Evolutionary conservation across 1,139 yeast genomes (phyloP).

Genomic region (Geotrichum restrictum): DNA sequence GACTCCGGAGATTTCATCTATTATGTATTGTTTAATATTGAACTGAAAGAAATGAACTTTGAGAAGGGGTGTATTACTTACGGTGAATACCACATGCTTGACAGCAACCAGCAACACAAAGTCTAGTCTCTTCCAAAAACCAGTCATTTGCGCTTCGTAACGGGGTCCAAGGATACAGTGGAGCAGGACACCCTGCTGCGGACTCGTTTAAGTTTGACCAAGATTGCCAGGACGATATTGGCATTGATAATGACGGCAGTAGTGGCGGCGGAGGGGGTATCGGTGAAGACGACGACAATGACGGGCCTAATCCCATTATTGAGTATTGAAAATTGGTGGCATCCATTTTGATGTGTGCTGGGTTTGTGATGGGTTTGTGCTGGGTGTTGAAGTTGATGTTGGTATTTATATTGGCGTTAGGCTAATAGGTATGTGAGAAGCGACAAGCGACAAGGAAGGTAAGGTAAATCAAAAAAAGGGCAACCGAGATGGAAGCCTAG

Average conservation of each 20-base stretch:
- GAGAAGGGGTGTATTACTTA: conserved; percentile 10
- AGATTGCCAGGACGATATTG: neutral
- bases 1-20: conserved; percentile 13
- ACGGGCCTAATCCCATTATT: too few species aligned
- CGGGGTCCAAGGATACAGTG: conserved; percentile 16
- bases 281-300: too few species aligned
- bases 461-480: too few species aligned
- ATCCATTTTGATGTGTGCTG: too few species aligned
- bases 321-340: too few species aligned
- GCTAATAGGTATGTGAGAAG: neutral
- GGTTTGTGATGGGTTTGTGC: too few species aligned
- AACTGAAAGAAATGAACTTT: neutral
- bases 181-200: conserved; percentile 16
- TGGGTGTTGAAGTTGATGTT: too few species aligned
- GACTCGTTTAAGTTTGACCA: conserved; percentile 16
- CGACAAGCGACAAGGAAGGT: neutral
- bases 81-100: conserved; percentile 18
- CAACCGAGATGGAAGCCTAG: too few species aligned
- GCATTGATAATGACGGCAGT: neutral
- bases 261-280: too few species aligned
- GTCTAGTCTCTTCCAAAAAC: conserved; percentile 15
- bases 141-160: conserved; percentile 5
- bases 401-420: neutral
- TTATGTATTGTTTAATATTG: too few species aligned
- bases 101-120: conserved; percentile 21